These are phyloP conservation scores for Aegilops bicornis DNA, from an alignment of 176 grass and related monocot genomes.

Conservation along the genomic window DNA sequence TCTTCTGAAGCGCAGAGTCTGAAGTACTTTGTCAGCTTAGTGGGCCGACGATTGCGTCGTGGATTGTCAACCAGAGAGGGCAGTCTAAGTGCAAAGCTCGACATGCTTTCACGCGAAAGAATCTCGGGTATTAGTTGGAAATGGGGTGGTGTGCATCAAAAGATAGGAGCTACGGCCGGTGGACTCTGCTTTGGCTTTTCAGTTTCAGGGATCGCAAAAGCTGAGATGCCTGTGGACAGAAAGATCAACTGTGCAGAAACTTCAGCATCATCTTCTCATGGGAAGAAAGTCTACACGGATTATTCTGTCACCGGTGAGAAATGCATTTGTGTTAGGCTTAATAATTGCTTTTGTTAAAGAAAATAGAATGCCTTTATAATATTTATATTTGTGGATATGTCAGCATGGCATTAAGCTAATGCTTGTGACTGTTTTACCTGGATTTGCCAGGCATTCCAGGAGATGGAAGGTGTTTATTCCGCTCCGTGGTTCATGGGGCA, in stretches of 20 bases:
- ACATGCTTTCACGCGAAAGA: slow-evolving; percentile 31
- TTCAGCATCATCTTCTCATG: slow-evolving; percentile 48
- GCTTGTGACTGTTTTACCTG: slow-evolving; percentile 21
- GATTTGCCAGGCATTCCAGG: slow-evolving; percentile 70
- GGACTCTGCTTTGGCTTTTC: slow-evolving; percentile 73
- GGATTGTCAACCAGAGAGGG: slow-evolving; percentile 52
- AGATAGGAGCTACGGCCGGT: slow-evolving; percentile 52
- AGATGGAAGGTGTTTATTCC: slow-evolving; percentile 40
- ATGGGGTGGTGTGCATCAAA: slow-evolving; percentile 45
- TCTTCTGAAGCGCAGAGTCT: slow-evolving; percentile 35
- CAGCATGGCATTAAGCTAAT: not conserved
- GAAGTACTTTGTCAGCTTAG: slow-evolving; percentile 59
- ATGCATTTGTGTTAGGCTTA: not conserved
- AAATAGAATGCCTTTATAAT: not conserved
- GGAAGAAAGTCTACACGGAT: slow-evolving; percentile 76
- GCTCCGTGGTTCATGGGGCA: slow-evolving; percentile 79
- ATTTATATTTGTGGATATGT: not conserved
- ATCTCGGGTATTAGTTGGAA: slow-evolving; percentile 55
- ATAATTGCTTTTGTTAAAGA: not conserved
- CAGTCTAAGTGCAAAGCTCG: slow-evolving; percentile 50
- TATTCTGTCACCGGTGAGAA: slow-evolving; percentile 81
- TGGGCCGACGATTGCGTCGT: slow-evolving; percentile 52
- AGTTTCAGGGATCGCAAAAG: slow-evolving; percentile 46
- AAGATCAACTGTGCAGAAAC: slow-evolving; percentile 20
- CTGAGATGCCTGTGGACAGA: slow-evolving; percentile 50